These are phyloP conservation scores for Calophaca sinica DNA, from an alignment of 306 rosid species.

Conservation along the genomic window DNA sequence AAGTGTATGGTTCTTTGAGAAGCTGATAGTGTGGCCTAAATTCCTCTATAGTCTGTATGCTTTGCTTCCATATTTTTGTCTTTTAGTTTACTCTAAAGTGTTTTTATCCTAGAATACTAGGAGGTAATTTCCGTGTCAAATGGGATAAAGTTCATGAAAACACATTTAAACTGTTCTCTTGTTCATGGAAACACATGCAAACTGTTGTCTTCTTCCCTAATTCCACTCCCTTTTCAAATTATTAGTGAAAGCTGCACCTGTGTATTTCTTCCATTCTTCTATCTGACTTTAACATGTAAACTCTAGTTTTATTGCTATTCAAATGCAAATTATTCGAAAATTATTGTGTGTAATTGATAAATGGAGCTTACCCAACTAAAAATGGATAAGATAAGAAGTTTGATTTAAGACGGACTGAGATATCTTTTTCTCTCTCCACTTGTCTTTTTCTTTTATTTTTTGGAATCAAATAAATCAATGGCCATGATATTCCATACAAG, in stretches of 20 bases:
- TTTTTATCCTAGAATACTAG: background rate
- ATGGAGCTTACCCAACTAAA: background rate
- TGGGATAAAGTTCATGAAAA: background rate
- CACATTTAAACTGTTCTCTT: background rate
- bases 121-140: background rate
- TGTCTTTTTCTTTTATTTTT: no score
- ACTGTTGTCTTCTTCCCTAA: background rate
- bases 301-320: background rate
- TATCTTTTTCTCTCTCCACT: no score
- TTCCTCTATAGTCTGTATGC: background rate
- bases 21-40: background rate
- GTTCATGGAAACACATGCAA: background rate
- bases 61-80: background rate
- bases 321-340: background rate
- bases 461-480: no score
- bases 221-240: background rate
- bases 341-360: slow-evolving; percentile 11
- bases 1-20: no score
- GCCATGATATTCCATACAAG: no score
- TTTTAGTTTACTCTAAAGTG: background rate
- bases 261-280: background rate
- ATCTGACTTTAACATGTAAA: background rate
- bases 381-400: background rate
- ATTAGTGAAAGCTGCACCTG: background rate
- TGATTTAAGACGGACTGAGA: no score